Conservation (phyloP, 257 asterid genomes). For the Verbena officinalis region DNA sequence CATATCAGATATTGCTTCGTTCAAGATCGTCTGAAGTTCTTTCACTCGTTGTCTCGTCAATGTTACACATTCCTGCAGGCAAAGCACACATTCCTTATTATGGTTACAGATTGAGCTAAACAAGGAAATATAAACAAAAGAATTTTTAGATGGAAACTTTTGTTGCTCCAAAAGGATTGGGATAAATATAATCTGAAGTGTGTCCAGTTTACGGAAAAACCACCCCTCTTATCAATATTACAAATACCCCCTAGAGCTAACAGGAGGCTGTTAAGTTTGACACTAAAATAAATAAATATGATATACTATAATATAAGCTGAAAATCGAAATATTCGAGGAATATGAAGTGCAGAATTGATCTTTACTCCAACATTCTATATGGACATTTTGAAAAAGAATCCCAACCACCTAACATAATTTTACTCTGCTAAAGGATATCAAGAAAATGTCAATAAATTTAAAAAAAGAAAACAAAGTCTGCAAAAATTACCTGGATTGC, state of each 20-base stretch:
- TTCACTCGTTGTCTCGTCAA: conserved; percentile 64
- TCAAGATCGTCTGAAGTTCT: conserved; percentile 63
- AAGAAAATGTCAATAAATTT: neutral
- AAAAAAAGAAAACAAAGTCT: neutral
- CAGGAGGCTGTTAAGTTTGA: no score
- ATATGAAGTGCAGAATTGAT: no score
- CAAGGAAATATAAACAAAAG: neutral
- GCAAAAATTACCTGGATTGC: conserved; percentile 68
- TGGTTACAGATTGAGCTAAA: neutral
- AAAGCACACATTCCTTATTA: conserved; percentile 1
- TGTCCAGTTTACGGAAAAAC: no score
- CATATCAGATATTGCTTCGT: conserved; percentile 77
- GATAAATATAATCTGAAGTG: neutral
- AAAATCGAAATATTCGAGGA: no score
- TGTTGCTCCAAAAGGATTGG: neutral
- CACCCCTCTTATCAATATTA: no score
- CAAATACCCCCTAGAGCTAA: no score
- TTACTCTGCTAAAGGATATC: neutral
- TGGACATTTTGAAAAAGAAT: no score
- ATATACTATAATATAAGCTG: no score
- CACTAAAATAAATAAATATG: no score
- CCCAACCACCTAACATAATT: neutral
- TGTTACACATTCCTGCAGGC: conserved; percentile 68
- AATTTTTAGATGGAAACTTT: neutral
- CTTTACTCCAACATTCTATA: no score